Base-by-base conservation (phyloP, 768 basidiomycete genomes). In the Tubosaeta brunneosetosa region DNA sequence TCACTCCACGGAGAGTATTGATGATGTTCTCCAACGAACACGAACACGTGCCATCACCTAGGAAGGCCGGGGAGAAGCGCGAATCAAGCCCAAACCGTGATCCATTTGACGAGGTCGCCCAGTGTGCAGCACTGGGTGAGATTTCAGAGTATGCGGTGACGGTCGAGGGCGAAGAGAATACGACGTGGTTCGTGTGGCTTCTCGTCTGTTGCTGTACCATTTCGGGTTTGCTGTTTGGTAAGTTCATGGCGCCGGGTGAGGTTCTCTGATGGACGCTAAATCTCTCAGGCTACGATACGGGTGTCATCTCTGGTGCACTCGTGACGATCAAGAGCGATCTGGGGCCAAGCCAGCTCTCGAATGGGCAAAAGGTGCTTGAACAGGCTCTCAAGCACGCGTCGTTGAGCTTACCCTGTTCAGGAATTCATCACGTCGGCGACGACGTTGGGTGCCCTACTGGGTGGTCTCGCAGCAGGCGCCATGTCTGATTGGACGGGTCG, bases 391-490 rank as follows among this genome's bases (percentile, higher is more conserved):
- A 11, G 32, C 8, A 29, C 27, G n/a, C n/a, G n/a, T n/a, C n/a
- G n/a, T n/a, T n/a, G n/a, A n/a, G n/a, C n/a, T n/a, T n/a, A n/a
- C 16, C 27, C 10, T 16, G 13, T 27, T 8, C 60, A 86, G 85
- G 89, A 91, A 77, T 76, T 89, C 32, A 88, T 91, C 64, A 90
- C 88, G 0, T 86, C 86, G 6, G 72, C 87, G 0, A 90, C 88
- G 1, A 91, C 88, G 0, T 74, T 90, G 26, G 87, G 86, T 11
- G 89, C 89, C 0, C 74, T 91, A 5, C 53, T 91, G 2, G 89
- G 88, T n/a, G 84, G 86, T 45, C 74, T 91, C 5, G 73, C 71
- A 7, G 85, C 85, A 4, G 88, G 88, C 11, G 71, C 83, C 37
- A 68, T 86, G 48, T 86, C 85, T 11, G 88, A 90, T 59, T 82